A percentile compares a stretch with the other conserved stretches of the same genome.
Conservation (phyloP, 106 monocot genomes). For the Cymbidium sinense region DNA sequence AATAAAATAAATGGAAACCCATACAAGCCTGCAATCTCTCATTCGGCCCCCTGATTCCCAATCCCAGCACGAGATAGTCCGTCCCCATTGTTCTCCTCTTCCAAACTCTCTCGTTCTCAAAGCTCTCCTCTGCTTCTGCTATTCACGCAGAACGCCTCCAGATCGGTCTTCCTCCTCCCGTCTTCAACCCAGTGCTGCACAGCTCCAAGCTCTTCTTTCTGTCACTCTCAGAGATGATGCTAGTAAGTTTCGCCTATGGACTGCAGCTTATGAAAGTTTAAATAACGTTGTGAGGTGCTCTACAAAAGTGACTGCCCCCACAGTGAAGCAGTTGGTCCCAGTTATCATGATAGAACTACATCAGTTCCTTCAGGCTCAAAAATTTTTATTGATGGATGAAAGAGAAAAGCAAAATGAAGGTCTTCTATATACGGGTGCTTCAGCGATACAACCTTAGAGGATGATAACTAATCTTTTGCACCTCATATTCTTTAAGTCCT, state of each 20-base stretch:
- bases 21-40: too few relatives aligned
- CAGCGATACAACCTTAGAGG: too few relatives aligned
- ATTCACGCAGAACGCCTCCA: too few relatives aligned
- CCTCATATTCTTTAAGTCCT: constrained; percentile 72
- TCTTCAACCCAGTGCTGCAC: too few relatives aligned
- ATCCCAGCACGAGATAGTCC: too few relatives aligned
- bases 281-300: constrained; percentile 90
- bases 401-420: constrained; percentile 88
- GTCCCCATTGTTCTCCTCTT: too few relatives aligned
- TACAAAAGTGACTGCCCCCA: constrained; percentile 61
- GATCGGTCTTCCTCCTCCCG: too few relatives aligned
- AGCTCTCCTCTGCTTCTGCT: too few relatives aligned
- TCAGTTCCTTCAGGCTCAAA: constrained; percentile 67
- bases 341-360: constrained; percentile 83
- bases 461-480: too few relatives aligned
- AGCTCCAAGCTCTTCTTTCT: constrained; percentile 68
- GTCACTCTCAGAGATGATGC: constrained; percentile 88
- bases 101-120: too few relatives aligned
- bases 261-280: constrained; percentile 84
- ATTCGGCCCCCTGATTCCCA: too few relatives aligned
- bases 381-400: constrained; percentile 56
- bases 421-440: constrained; percentile 91
- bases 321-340: constrained; percentile 68
- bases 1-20: too few relatives aligned
- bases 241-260: constrained; percentile 61